Conservation (phyloP, 2,329 filamentous ascomycete species). For the Penicillium sp. region DNA sequence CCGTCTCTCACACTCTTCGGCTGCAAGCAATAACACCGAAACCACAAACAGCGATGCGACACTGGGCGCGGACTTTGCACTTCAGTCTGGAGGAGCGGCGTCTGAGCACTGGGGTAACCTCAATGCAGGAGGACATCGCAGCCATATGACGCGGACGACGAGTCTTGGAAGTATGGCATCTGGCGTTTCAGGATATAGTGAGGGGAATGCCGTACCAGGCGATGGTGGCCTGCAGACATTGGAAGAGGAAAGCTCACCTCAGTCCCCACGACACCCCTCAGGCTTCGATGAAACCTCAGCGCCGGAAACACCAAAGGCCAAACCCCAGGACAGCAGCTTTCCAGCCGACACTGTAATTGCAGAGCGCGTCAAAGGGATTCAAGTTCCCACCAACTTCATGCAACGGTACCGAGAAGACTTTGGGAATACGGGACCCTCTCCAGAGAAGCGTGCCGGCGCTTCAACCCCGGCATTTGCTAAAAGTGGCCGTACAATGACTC, state of each 20-base stretch:
- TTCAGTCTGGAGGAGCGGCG: constrained; percentile 74
- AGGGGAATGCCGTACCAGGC: constrained; percentile 39
- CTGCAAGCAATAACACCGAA: constrained; percentile 55
- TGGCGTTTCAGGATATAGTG: constrained; percentile 56
- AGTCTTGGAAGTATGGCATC: constrained; percentile 89
- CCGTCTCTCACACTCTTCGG: constrained; percentile 56
- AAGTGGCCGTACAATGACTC: constrained; percentile 68
- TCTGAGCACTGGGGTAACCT: constrained; percentile 42
- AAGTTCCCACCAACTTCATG: constrained; percentile 82
- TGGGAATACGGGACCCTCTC: constrained; percentile 53
- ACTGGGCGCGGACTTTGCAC: constrained; percentile 70
- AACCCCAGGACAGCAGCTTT: constrained; percentile 53
- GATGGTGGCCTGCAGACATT: constrained; percentile 53
- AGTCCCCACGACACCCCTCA: constrained; percentile 38
- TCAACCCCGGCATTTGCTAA: constrained; percentile 51
- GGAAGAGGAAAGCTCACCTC: constrained; percentile 50
- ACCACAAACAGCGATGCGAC: constrained; percentile 66
- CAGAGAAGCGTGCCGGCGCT: constrained; percentile 54
- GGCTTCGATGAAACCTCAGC: constrained; percentile 41
- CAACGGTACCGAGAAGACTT: constrained; percentile 76
- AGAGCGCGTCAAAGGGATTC: constrained; percentile 81
- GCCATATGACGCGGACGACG: constrained; percentile 64
- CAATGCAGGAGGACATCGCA: constrained; percentile 29
- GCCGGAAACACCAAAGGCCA: constrained; percentile 67
- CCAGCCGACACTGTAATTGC: constrained; percentile 86